phyloP scores from a whole-genome alignment of 768 basidiomycete genomes.

The Lactarius indigo region DNA sequence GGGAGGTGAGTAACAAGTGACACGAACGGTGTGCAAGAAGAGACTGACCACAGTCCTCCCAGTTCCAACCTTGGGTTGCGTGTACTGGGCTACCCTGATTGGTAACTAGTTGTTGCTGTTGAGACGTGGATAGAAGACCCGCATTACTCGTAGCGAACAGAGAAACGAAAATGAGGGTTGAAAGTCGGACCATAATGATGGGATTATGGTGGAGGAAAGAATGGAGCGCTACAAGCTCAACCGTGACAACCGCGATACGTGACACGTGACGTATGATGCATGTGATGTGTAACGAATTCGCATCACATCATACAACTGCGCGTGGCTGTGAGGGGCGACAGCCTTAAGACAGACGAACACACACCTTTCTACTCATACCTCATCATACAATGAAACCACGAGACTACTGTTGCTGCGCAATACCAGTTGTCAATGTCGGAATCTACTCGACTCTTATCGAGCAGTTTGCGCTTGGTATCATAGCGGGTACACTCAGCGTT shows the following conservation, averaged over 20 bases:
- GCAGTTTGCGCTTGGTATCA: slow-evolving; percentile 64
- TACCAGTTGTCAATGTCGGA: slow-evolving; percentile 86
- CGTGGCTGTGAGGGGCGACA: background rate
- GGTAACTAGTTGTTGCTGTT: slow-evolving; percentile 32
- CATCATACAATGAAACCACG: slow-evolving; percentile 58
- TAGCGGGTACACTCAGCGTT: slow-evolving; percentile 69
- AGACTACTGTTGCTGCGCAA: slow-evolving; percentile 91
- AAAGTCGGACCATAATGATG: slow-evolving; percentile 30
- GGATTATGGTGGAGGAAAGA: slow-evolving; percentile 3
- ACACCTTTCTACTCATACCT: slow-evolving; percentile 10
- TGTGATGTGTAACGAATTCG: background rate
- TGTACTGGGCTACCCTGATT: slow-evolving; percentile 33
- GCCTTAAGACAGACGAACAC: slow-evolving; percentile 19
- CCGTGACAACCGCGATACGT: background rate
- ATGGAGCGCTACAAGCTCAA: background rate
- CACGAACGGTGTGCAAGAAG: slow-evolving; percentile 24
- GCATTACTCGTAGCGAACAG: slow-evolving; percentile 31
- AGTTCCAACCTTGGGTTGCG: slow-evolving; percentile 56
- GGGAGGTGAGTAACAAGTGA: slow-evolving; percentile 13
- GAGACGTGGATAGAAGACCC: slow-evolving; percentile 20
- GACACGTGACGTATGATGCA: background rate
- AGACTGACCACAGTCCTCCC: slow-evolving; percentile 66
- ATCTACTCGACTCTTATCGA: slow-evolving; percentile 78
- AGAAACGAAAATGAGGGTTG: slow-evolving; percentile 31
- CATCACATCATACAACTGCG: background rate